Conservation (phyloP, 164 flowering plant species). For the Cinnamomum micranthum region DNA sequence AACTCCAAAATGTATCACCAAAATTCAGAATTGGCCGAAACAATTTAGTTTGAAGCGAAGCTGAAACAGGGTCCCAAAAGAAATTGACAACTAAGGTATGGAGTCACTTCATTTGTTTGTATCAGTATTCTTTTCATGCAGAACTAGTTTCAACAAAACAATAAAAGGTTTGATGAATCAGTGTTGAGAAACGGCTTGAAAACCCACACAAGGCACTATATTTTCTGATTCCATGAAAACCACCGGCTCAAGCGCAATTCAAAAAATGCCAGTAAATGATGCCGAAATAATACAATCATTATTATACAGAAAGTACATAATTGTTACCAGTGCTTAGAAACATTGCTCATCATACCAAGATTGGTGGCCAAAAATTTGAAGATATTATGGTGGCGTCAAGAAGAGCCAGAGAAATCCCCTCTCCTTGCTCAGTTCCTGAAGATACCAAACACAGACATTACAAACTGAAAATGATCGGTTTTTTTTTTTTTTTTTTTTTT, state of each 20-base stretch:
- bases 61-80: no score
- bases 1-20: no score
- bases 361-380: conserved; percentile 97
- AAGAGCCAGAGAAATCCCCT: conserved; percentile 53
- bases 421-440: conserved; percentile 37
- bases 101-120: no score
- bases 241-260: neutral
- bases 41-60: no score
- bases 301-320: neutral
- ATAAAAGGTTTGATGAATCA: no score
- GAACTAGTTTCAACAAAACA: no score
- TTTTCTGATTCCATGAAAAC: neutral
- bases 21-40: no score
- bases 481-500: no score
- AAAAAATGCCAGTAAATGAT: neutral
- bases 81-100: no score
- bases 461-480: neutral
- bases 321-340: neutral
- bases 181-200: neutral
- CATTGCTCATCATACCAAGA: conserved; percentile 56
- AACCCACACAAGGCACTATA: neutral
- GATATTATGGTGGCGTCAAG: conserved; percentile 89
- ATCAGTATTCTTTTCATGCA: no score
- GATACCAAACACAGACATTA: neutral
- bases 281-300: no score